Percentiles rank a stretch among this genome's conserved stretches.
These are phyloP conservation scores for Termitomyces sp. DNA, from an alignment of 768 basidiomycete genomes.

Conservation along the genomic window DNA sequence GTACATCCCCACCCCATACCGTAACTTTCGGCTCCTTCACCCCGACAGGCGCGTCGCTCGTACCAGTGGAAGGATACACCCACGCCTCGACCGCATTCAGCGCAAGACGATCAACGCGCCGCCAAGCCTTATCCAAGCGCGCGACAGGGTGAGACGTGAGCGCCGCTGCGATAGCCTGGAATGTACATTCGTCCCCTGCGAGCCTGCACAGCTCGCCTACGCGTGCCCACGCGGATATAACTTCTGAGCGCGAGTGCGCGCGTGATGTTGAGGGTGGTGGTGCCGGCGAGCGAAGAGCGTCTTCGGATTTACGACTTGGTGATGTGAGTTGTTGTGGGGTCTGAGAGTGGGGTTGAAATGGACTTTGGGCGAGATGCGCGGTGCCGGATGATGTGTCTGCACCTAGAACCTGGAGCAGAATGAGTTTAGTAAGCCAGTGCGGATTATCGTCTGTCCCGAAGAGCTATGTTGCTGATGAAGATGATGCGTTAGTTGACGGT, in stretches of 20 bases:
- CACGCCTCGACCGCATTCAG: conserved; percentile 62
- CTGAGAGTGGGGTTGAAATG: too few species aligned
- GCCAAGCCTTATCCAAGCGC: conserved; percentile 77
- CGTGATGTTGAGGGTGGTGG: conserved; percentile 33
- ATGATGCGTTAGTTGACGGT: background rate
- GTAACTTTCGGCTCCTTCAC: conserved; percentile 47
- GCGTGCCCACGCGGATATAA: conserved; percentile 69
- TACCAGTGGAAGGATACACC: conserved; percentile 41
- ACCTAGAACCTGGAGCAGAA: conserved; percentile 69
- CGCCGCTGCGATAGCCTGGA: conserved; percentile 69
- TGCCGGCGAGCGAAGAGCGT: background rate
- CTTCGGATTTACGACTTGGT: background rate
- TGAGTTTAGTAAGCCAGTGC: conserved; percentile 77
- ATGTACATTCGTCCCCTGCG: conserved; percentile 78
- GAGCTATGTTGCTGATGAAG: conserved; percentile 31
- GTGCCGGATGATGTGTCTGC: conserved; percentile 31
- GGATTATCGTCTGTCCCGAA: conserved; percentile 70
- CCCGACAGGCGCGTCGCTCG: conserved; percentile 25
- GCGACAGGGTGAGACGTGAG: conserved; percentile 74
- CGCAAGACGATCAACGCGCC: conserved; percentile 60
- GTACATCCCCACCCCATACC: conserved; percentile 68
- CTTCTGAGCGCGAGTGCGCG: conserved; percentile 69
- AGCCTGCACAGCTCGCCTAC: conserved; percentile 70
- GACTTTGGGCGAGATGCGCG: background rate
- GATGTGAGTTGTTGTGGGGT: background rate